These are phyloP conservation scores for Amyloporia xantha DNA, from an alignment of 768 basidiomycete genomes.

Conservation along the genomic window DNA sequence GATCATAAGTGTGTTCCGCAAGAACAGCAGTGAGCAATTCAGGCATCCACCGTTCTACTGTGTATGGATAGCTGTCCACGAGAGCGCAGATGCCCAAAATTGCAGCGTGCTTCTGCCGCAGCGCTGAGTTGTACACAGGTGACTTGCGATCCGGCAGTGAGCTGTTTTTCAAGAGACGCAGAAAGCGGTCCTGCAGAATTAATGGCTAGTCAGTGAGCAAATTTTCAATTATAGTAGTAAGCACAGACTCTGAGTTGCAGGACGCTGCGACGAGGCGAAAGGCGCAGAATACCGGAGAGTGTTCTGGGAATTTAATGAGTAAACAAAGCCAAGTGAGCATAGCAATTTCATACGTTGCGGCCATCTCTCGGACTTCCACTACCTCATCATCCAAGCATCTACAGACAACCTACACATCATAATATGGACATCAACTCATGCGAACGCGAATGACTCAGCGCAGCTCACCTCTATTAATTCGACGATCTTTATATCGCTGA, in stretches of 20 bases:
- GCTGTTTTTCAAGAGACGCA: constrained; percentile 62
- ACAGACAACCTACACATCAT: constrained; percentile 55
- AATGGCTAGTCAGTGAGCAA: constrained; percentile 7
- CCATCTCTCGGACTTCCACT: constrained; percentile 87
- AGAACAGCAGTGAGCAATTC: constrained; percentile 72
- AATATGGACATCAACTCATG: too few species aligned
- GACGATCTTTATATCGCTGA: constrained; percentile 67
- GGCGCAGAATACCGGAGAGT: constrained; percentile 73
- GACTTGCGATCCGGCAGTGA: constrained; percentile 60
- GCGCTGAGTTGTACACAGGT: constrained; percentile 57
- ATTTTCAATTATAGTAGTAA: constrained; percentile 14
- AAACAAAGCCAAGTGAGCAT: background rate
- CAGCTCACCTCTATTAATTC: constrained; percentile 69
- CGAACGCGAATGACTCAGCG: background rate
- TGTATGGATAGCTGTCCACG: constrained; percentile 92
- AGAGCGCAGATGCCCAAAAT: constrained; percentile 92
- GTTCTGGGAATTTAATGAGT: constrained; percentile 41
- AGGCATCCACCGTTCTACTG: constrained; percentile 92
- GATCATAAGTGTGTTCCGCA: constrained; percentile 82
- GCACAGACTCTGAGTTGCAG: constrained; percentile 60
- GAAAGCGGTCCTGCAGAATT: constrained; percentile 60
- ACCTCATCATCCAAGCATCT: constrained; percentile 81
- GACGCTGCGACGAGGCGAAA: constrained; percentile 74
- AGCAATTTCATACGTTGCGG: constrained; percentile 56
- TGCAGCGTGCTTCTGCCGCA: constrained; percentile 82